Evolutionary conservation across 257 asterid species (phyloP).

Genomic region (Cruciata laevipes): DNA sequence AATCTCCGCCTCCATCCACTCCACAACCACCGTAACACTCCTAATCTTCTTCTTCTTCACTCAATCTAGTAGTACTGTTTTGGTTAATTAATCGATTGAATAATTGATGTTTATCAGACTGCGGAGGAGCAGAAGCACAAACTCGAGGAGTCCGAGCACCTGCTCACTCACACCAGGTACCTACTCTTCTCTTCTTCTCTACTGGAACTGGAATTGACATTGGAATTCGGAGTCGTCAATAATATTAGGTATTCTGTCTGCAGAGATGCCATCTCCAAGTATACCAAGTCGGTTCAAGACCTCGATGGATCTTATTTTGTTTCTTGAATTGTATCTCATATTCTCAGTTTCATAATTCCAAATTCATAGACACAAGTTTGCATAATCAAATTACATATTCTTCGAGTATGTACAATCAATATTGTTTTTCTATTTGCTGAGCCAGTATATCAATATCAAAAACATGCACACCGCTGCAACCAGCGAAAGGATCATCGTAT

Average conservation of each 20-base stretch:
- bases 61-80: too few relatives aligned
- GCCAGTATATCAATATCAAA: conserved; percentile 82
- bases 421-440: conserved; percentile 51
- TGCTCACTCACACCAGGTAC: conserved; percentile 62
- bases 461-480: conserved; percentile 86
- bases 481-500: conserved; percentile 76
- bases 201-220: too few relatives aligned
- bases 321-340: too few relatives aligned
- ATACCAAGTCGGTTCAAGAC: conserved; percentile 61
- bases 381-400: too few relatives aligned
- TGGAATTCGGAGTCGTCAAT: too few relatives aligned
- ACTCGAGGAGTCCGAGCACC: conserved; percentile 53
- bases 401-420: conserved; percentile 19
- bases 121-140: conserved; percentile 72
- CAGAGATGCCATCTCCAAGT: conserved; percentile 73
- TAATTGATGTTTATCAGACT: too few relatives aligned
- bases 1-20: conserved; percentile 60
- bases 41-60: too few relatives aligned
- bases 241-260: neutral
- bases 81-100: too few relatives aligned
- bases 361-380: too few relatives aligned
- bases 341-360: too few relatives aligned
- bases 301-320: too few relatives aligned
- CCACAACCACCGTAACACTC: conserved; percentile 85
- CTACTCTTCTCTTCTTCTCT: neutral